Evolutionary conservation across 352 stramenopile genomes (phyloP), one percentile per base, ranked within the genome.

Genomic region (Pythium utonaiense): DNA sequence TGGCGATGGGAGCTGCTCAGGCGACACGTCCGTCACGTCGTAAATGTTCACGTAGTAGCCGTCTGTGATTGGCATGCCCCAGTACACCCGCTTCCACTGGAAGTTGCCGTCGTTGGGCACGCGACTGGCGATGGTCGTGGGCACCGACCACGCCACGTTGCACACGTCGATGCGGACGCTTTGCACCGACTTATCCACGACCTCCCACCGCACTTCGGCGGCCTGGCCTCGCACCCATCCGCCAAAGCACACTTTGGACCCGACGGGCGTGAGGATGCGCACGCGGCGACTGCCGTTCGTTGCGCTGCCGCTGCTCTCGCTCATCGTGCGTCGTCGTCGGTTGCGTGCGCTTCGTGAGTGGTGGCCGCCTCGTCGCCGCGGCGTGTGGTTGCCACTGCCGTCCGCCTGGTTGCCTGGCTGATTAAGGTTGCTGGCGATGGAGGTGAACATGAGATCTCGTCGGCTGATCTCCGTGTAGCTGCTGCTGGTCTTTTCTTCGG

Each of bases 21-120:
- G 64, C 19, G 64, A 60, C 21, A 83, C 66, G 54, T 84, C 74
- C 41, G 79, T 86, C 48, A 83, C 80, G 67, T 89, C 83, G 73
- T 93, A 95, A 69, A 93, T 88, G 71, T 93, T 93, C 54, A 95
- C 74, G 73, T 89, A 95, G 73, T 95, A 95, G 59, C 80, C 81
- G 52, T 89, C 80, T 36, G 72, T 78, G 59, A 92, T 95, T 14
- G 85, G 85, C 81, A 95, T 86, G 56, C 85, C 85, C 85, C 85
- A 95, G 47, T 91, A 88, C 52, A 95, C 85, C 28, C 79, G 78
- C 33, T 74, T 78, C 85, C 85, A 95, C 50, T 80, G 69, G 61
- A 83, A 89, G 19, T 62, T 71, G 57, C 85, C 85, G 44, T 89
- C 74, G 66, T 93, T 91, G 2, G 72, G 67, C 59, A 85, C 83